Percentiles rank a stretch among this genome's conserved stretches.
Conservation (phyloP, 768 basidiomycete genomes). For the Mycena olivaceomarginata region DNA sequence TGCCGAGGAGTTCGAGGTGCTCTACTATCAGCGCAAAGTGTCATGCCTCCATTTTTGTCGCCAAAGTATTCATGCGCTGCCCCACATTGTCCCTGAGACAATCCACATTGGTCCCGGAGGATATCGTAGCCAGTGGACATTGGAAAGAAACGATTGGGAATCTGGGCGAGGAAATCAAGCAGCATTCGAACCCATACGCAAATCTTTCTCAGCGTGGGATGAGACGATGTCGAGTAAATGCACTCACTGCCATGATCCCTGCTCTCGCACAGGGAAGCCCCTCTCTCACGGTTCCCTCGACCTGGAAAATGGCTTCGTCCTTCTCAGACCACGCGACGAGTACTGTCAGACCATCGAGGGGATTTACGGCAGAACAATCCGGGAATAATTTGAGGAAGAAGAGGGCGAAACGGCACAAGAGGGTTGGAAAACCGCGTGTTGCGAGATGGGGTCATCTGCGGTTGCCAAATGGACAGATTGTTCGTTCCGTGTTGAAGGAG, state of each 20-base stretch:
- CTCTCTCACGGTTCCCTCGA: constrained; percentile 1
- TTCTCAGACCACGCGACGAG: constrained; percentile 3
- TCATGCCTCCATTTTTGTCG: constrained; percentile 9
- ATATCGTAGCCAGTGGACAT: constrained; percentile 20
- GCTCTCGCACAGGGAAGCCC: neutral
- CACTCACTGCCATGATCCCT: constrained; percentile 4
- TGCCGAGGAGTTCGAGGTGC: constrained; percentile 1
- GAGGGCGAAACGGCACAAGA: neutral
- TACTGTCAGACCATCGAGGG: neutral
- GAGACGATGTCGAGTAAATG: neutral
- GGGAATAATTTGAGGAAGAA: neutral
- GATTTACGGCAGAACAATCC: neutral
- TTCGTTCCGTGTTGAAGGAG: constrained; percentile 43
- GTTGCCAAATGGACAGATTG: constrained; percentile 49
- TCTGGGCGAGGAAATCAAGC: constrained; percentile 27
- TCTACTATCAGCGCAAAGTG: constrained; percentile 12
- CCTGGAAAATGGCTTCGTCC: constrained; percentile 10
- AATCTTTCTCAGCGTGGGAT: constrained; percentile 8
- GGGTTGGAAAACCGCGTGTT: neutral
- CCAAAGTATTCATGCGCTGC: neutral
- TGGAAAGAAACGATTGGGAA: constrained; percentile 18
- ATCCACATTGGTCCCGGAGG: constrained; percentile 5
- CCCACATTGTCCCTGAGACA: neutral
- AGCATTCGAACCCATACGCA: constrained; percentile 18
- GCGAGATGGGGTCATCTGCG: constrained; percentile 43